phyloP scores from a whole-genome alignment of 208 protist species.

The Herpetomonas samuelpessoai region DNA sequence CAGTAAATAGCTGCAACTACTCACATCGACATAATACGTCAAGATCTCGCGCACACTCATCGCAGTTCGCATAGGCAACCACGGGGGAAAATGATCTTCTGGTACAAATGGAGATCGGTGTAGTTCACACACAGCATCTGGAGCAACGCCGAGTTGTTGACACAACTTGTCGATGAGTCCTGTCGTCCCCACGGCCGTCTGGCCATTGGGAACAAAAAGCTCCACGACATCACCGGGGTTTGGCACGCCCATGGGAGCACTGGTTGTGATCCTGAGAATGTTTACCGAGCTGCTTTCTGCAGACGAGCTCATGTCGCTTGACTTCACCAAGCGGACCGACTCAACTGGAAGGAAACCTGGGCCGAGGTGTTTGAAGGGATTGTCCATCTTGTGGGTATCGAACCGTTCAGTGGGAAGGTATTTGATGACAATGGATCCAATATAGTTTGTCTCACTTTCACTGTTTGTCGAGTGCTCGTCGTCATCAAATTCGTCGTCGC shows the following conservation, averaged over 20 bases:
- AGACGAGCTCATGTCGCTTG: conserved; percentile 9
- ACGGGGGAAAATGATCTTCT: conserved; percentile 70
- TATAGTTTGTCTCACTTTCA: conserved; percentile 33
- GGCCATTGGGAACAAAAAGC: conserved; percentile 65
- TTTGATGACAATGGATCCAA: conserved; percentile 81
- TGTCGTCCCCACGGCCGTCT: too few species aligned
- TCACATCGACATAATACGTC: conserved; percentile 77
- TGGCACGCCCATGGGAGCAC: conserved; percentile 6
- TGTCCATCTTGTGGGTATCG: background rate
- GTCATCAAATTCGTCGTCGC: conserved; percentile 15
- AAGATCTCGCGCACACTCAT: conserved; percentile 69
- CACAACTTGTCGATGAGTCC: conserved; percentile 72
- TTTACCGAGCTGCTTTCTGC: conserved; percentile 16
- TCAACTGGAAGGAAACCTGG: too few species aligned
- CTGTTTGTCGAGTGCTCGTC: conserved; percentile 24
- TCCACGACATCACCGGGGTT: conserved; percentile 75
- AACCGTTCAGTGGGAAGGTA: too few species aligned
- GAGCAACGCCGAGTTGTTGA: conserved; percentile 37
- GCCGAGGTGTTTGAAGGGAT: too few species aligned
- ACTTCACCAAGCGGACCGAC: conserved; percentile 8
- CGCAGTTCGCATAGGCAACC: conserved; percentile 60
- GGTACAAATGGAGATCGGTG: conserved; percentile 80
- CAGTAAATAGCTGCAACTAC: conserved; percentile 77
- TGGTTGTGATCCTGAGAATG: conserved; percentile 19
- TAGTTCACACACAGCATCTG: conserved; percentile 57